phyloP scores from a whole-genome alignment of 352 stramenopile species.

The Plasmopara halstedii region DNA sequence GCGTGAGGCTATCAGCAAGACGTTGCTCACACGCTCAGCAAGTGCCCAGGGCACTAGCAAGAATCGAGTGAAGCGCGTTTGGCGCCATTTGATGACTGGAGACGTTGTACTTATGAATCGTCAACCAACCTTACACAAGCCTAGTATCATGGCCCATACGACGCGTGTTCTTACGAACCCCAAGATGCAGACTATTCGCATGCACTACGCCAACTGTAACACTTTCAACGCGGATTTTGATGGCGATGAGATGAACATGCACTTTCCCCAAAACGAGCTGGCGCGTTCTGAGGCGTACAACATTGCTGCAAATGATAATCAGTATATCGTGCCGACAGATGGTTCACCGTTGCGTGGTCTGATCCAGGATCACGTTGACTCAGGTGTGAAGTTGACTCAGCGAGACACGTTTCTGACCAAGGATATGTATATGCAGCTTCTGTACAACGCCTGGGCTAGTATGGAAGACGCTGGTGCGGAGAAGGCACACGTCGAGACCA shows the following conservation, averaged over 20 bases:
- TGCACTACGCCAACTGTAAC: conserved; percentile 99
- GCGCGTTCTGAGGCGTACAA: conserved; percentile 96
- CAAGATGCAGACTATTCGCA: conserved; percentile 98
- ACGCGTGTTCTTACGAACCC: conserved; percentile 95
- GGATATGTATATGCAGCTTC: conserved; percentile 98
- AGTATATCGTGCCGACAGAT: conserved; percentile 98
- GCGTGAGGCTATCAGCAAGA: conserved; percentile 93
- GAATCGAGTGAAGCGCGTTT: conserved; percentile 93
- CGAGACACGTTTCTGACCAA: conserved; percentile 97
- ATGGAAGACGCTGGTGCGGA: conserved; percentile 89
- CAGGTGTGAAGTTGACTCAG: conserved; percentile 97
- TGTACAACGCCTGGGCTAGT: conserved; percentile 93
- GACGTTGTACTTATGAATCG: conserved; percentile 99
- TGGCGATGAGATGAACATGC: conserved; percentile 99
- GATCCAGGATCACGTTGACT: conserved; percentile 99
- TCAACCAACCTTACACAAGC: conserved; percentile 99
- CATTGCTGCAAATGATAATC: conserved; percentile 96
- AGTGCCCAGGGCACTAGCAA: conserved; percentile 74
- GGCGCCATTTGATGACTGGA: conserved; percentile 95
- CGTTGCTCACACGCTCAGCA: conserved; percentile 87
- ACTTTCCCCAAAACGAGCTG: conserved; percentile 99
- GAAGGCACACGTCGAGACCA: conserved; percentile 89
- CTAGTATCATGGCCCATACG: conserved; percentile 99
- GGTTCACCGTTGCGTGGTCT: conserved; percentile 96
- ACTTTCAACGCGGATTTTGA: conserved; percentile 99